Evolutionary conservation across 116 monocot species (phyloP), one percentile per base, ranked within the genome.

Genomic region (Iris pallida): DNA sequence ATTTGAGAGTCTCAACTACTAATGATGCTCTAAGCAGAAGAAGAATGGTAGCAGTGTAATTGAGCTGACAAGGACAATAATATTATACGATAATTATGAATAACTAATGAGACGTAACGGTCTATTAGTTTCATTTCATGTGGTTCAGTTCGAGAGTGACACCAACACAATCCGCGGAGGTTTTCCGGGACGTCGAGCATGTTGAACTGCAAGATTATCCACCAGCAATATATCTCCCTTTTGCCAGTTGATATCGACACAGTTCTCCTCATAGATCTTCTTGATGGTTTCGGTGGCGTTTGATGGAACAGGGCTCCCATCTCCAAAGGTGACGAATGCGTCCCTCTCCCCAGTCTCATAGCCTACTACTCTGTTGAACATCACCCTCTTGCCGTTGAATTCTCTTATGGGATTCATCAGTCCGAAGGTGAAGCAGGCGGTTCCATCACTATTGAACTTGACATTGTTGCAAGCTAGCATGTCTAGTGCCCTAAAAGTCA

Each of bases 131-230:
- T n/a, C n/a, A n/a, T n/a, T n/a, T n/a, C n/a, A n/a, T n/a, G n/a
- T 56, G 56, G 4, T 57, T 42, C 47, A 59, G 2, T 47, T 13
- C 0, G 71, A 52, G 52, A 71, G 63, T 19, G 72, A 72, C 6
- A 72, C 63, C 64, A 72, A 45, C 5, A 72, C 19, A 6, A 52
- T 12, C n/a, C 72, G 54, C 0, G 72, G 72, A 16, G 45, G 55
- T 17, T 72, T 64, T 11, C 63, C 72, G 0, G 72, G 72, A 0
- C 63, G 62, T 55, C 63, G 63, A 3, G 74, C 65, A 30, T 74
- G 66, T 15, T 74, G 74, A 20, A 72, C 72, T 42, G 72, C 4
- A 9, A 72, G 62, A 17, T 72, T 72, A 18, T 72, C 72, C 10
- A 72, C 55, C 43, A 72, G 8, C 43, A 64, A 4, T 8, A 72